phyloP scores from a whole-genome alignment of 108 stramenopile genomes.

The Schizochytrium sp. region DNA sequence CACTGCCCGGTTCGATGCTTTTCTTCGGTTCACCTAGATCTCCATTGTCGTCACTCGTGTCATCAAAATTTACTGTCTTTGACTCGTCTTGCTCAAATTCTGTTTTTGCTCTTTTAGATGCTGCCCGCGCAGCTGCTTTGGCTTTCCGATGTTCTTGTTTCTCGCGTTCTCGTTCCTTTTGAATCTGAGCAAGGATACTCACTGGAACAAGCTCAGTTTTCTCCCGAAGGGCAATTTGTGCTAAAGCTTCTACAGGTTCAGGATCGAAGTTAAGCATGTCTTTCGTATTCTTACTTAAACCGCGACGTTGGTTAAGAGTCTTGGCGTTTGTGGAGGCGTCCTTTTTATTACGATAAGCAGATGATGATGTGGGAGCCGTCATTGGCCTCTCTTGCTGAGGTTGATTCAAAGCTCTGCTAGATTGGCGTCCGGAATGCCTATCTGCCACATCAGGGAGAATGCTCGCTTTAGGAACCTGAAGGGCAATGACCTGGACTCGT shows the following conservation, averaged over 20 bases:
- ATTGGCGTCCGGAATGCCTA: background rate
- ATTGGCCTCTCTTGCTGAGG: background rate
- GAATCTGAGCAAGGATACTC: background rate
- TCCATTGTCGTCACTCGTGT: background rate
- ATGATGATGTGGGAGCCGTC: background rate
- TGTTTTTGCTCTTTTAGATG: too few species aligned
- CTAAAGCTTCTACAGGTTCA: constrained; percentile 43
- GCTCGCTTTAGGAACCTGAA: background rate
- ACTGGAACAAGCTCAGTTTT: constrained; percentile 56
- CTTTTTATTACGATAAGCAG: background rate
- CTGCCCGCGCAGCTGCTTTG: background rate
- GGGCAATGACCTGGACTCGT: too few species aligned
- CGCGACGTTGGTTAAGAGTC: background rate
- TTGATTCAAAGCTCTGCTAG: background rate
- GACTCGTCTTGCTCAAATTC: too few species aligned
- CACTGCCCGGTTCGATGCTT: background rate
- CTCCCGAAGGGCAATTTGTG: constrained; percentile 57
- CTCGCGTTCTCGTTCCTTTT: background rate
- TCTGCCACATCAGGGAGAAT: background rate
- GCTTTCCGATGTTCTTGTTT: background rate
- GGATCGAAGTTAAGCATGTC: background rate
- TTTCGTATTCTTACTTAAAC: background rate
- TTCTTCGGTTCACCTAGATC: background rate
- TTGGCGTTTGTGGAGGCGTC: background rate
- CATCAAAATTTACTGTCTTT: too few species aligned